phyloP scores from a whole-genome alignment of 75 land plant genomes.

The Cunninghamia lanceolata region DNA sequence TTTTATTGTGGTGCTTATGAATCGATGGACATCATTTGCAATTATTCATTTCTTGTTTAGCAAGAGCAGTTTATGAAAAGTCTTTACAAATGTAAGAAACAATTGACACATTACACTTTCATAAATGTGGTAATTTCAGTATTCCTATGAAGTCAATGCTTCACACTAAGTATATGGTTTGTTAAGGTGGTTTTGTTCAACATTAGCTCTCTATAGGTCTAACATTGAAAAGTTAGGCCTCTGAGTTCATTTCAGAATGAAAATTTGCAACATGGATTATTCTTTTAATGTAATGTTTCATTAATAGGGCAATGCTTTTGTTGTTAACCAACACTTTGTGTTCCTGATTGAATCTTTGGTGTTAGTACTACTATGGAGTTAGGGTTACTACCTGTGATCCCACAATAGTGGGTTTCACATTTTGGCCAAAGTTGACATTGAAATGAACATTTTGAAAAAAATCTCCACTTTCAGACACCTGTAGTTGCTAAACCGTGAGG shows the following conservation, averaged over 20 bases:
- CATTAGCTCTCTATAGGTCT: not conserved
- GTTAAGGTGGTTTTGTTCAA: not conserved
- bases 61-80: not conserved
- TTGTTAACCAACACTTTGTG: not conserved
- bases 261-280: not conserved
- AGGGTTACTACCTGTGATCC: not conserved
- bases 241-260: not conserved
- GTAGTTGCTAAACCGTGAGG: too few relatives aligned
- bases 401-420: too few relatives aligned
- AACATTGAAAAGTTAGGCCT: not conserved
- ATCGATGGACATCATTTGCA: not conserved
- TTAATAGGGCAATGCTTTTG: not conserved
- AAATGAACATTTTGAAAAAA: too few relatives aligned
- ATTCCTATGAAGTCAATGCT: not conserved
- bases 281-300: not conserved
- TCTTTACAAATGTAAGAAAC: not conserved
- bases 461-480: too few relatives aligned
- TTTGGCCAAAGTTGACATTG: too few relatives aligned
- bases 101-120: not conserved
- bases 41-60: not conserved
- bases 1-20: not conserved
- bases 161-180: not conserved
- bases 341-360: not conserved
- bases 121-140: not conserved
- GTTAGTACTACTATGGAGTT: not conserved